Conservation (phyloP, 2,329 filamentous ascomycete genomes). For the Orbilia brochopaga region DNA sequence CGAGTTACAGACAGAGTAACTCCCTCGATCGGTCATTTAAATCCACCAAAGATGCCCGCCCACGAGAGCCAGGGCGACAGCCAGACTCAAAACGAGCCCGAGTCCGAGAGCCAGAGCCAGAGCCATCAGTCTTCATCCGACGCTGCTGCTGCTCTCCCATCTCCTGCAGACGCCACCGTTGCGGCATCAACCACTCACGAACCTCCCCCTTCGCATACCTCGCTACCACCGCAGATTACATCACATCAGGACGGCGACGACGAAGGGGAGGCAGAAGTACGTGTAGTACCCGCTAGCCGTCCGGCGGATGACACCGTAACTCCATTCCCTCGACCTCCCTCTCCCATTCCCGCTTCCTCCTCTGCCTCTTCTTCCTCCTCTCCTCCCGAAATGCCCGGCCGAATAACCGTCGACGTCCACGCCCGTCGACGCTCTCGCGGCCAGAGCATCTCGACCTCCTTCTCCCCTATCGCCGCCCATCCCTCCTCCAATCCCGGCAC, state of each 20-base stretch:
- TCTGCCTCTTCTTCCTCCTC: conserved; percentile 27
- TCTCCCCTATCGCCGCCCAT: conserved; percentile 27
- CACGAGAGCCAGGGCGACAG: background rate
- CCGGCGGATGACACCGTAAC: conserved; percentile 33
- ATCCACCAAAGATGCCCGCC: background rate
- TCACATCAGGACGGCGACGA: background rate
- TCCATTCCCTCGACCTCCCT: conserved; percentile 10
- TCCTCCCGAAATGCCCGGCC: conserved; percentile 36
- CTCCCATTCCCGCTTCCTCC: conserved; percentile 11
- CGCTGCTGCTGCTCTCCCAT: background rate
- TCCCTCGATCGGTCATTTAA: background rate
- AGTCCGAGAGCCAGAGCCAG: too few relatives aligned
- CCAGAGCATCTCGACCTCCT: conserved; percentile 46
- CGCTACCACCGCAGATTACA: conserved; percentile 20
- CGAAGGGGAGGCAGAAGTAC: conserved; percentile 21
- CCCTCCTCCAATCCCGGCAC: conserved; percentile 24
- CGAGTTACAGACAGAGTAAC: background rate
- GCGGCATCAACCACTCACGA: conserved; percentile 11
- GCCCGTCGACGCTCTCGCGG: conserved; percentile 41
- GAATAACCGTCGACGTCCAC: conserved; percentile 21
- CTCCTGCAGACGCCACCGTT: background rate
- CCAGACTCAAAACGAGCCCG: too few relatives aligned
- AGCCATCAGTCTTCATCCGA: too few relatives aligned
- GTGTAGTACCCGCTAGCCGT: conserved; percentile 5
- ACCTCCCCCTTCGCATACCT: conserved; percentile 25